Base-by-base conservation (phyloP, 2,329 filamentous ascomycete genomes). In the Penicillium sp. region DNA sequence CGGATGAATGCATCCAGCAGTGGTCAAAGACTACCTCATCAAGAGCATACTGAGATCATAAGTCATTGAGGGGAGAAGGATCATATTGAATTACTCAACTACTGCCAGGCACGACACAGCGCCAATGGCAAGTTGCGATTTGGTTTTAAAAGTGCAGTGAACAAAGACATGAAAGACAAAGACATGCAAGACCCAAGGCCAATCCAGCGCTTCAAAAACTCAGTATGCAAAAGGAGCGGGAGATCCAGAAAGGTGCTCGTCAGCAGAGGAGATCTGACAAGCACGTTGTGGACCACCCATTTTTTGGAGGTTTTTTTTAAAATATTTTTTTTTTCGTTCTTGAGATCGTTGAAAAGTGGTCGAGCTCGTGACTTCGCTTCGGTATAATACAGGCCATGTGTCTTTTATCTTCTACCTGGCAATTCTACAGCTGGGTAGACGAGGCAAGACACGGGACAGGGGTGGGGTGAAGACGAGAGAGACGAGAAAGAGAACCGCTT, bases 121-220 rank as follows among this genome's bases (percentile, higher is more conserved):
- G 58, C 33, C 9, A 37, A 67, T 60, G 63, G 62, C 58, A 68
- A 62, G 65, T 65, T 65, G 66, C 55, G 58, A 64, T 68, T 68
- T 67, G 60, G 57, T 63, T 66, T 70, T 74, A 74, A 70, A 67
- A 71, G 63, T 76, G 76, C 73, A 76, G 67, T 70, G 62, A 64
- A 68, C 67, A 69, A 70, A 68, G 62, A 68, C 71, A 74, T 76
- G 74, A 72, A 70, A 70, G 63, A 72, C 66, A n/a, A n/a, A n/a
- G 62, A 68, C 71, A 74, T 76, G 74, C 72, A 70, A 70, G 63
- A 72, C 66, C 67, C 68, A 67, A 63, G 66, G 68, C 65, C 68
- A 70, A 70, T 66, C 66, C 65, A 70, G 68, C 68, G 68, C 68
- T 70, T 70, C 68, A 70, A 66, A 70, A 70, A 67, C 62, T 66